Evolutionary conservation across 306 rosid genomes (phyloP), one percentile per base, ranked within the genome.

Genomic region (Lupinus albus): DNA sequence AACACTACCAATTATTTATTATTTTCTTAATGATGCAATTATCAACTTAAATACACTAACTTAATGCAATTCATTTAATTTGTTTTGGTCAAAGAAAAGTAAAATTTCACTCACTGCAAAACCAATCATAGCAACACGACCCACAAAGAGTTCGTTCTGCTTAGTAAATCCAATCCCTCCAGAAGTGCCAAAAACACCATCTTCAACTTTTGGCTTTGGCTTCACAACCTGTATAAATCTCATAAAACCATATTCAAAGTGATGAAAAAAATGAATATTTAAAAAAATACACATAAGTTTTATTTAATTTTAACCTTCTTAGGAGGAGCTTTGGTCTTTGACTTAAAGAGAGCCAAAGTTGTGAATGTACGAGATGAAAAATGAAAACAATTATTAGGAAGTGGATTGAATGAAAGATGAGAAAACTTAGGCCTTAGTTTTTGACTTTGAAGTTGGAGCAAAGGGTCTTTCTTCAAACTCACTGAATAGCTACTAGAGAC

Each of bases 131-230:
- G 97, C 97, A 76, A 81, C 96, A 53, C 97, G 99, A 62, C 99
- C 97, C 14, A 93, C 99, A 18, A 93, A 93, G 62, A 93, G 97
- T 80, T 93, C 99, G 46, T 93, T 93, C 86, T 88, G 85, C 87
- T 93, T 93, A 0, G 99, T 93, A 69, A 93, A 93, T 30, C 97
- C 99, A 82, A 93, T 83, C 38, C 99, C 99, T 12, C 99, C 99
- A 0, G 99, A 93, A 64, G 99, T 93, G 12, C 99, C 99, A 69
- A 93, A 90, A 49, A 93, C 1, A 16, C 99, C 99, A 74, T 84
- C 89, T 80, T 93, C 99, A 74, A 90, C 97, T 87, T 86, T 90
- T 13, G 77, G 78, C 84, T 93, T 90, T 14, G 89, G 69, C 75
- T 76, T n/a, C 44, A 5, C 7, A 69, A 70, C 96, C 99, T 93